Base-by-base conservation (phyloP, 768 basidiomycete genomes). In the Roridomyces roridus region DNA sequence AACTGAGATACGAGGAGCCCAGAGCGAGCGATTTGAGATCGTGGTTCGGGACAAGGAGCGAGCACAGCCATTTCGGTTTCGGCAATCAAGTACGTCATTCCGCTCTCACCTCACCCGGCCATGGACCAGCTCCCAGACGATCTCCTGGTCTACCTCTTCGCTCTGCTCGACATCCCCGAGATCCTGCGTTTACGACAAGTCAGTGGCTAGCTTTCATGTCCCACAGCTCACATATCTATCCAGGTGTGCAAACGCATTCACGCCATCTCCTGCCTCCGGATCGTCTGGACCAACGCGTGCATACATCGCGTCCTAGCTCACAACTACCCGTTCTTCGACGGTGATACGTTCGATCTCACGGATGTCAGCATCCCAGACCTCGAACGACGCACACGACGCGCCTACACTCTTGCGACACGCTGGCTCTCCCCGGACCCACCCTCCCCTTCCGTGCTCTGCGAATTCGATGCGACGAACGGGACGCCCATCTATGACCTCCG, bases 241-340 rank as follows among this genome's bases (percentile, higher is more conserved):
- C 31, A 88, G 85, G 80, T 79, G 49, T 88, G 82, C 59, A 80
- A 69, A 60, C 75, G 76, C n/a, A 64, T 88, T 26, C 64, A 67
- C 35, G 50, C 63, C 10, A 55, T 86, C n/a, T 80, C 83, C 1
- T 68, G 66, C 6, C 72, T 82, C 23, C 81, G 79, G 42, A 76
- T 81, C 52, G 78, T 88, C 12, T 89, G 88, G 88, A 76, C 74
- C 15, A 79, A 79, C 40, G 81, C 79, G 17, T 83, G 79, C 62
- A 63, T 60, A 17, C 67, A 53, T 43, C 74, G 81, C 41, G 75
- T 88, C 45, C 66, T 84, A 3, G 52, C 63, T 7, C 68, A 68
- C 21, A 79, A 80, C 0, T 81, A 79, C 51, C 86, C 88, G 0
- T 88, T 86, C 57, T 77, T 82, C 1, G 61, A 67, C 6, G 55